Percentiles rank a stretch among this genome's conserved stretches.
Evolutionary conservation across 75 land plant species (phyloP).

Genomic region (Cunninghamia lanceolata): DNA sequence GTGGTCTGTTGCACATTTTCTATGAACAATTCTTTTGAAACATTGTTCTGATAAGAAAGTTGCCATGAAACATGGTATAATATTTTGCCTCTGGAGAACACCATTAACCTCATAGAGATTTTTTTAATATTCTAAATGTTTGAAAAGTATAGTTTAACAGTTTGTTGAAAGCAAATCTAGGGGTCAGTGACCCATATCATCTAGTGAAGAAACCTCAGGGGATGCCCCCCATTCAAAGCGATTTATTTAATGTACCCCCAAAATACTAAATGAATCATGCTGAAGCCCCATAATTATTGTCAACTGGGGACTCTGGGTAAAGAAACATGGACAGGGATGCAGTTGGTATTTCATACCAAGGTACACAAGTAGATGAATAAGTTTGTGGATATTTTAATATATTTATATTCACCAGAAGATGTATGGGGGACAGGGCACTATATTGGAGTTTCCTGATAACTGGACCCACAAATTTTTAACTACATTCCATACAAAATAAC

Average conservation of each 20-base stretch:
- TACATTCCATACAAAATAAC: not conserved
- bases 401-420: no score
- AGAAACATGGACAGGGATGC: not conserved
- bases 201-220: not conserved
- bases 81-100: not conserved
- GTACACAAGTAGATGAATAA: no score
- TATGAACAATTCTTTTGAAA: not conserved
- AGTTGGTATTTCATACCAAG: no score
- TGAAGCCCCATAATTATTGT: not conserved
- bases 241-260: no score
- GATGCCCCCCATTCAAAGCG: not conserved
- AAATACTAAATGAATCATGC: not conserved
- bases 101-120: not conserved
- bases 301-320: not conserved
- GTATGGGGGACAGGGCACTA: no score
- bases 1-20: not conserved
- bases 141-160: not conserved
- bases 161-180: not conserved
- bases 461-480: not conserved
- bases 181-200: not conserved
- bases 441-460: not conserved
- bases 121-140: not conserved
- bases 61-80: not conserved
- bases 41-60: not conserved
- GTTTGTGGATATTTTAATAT: no score